Evolutionary conservation across 2,329 filamentous ascomycete genomes (phyloP).

Genomic region (Neoscytalidium dimidiatum): DNA sequence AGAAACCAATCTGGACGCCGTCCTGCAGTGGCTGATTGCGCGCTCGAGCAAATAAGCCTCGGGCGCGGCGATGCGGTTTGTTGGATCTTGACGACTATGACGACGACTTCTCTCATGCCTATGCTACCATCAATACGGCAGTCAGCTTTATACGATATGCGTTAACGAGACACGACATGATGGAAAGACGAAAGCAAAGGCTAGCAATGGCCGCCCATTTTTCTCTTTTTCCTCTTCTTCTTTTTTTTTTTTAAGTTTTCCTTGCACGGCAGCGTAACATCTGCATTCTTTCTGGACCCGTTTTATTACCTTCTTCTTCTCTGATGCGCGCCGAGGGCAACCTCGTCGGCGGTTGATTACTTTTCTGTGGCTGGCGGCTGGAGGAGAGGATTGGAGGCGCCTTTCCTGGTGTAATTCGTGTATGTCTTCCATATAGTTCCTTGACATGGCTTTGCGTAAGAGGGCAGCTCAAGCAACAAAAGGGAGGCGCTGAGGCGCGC

Average conservation of each 20-base stretch:
- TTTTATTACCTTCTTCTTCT: not conserved
- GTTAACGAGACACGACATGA: conserved; percentile 23
- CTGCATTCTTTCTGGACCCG: not conserved
- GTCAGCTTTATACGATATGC: conserved; percentile 23
- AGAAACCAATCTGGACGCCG: conserved; percentile 96
- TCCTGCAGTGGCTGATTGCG: conserved; percentile 94
- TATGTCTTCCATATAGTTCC: conserved; percentile 7
- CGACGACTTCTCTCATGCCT: conserved; percentile 18
- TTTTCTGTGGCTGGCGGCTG: not conserved
- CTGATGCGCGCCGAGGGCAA: conserved; percentile 1
- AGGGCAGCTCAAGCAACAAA: conserved; percentile 11
- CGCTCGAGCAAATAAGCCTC: conserved; percentile 67
- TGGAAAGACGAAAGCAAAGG: conserved; percentile 28
- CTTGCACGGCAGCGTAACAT: conserved; percentile 10
- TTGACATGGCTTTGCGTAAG: not conserved
- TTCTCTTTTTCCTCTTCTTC: not conserved
- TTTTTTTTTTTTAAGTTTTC: not conserved
- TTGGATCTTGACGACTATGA: conserved; percentile 15
- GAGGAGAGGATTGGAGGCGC: conserved; percentile 4
- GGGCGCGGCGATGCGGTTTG: not conserved
- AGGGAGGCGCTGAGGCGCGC: conserved; percentile 10
- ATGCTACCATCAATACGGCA: conserved; percentile 21
- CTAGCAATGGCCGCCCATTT: conserved; percentile 36
- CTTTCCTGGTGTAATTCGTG: conserved; percentile 4
- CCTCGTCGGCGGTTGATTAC: conserved; percentile 1